A percentile compares a stretch with the other conserved stretches of the same genome.
Conservation (phyloP, 192 early-diverging fungal genomes). For the Backusella australiensis region DNA sequence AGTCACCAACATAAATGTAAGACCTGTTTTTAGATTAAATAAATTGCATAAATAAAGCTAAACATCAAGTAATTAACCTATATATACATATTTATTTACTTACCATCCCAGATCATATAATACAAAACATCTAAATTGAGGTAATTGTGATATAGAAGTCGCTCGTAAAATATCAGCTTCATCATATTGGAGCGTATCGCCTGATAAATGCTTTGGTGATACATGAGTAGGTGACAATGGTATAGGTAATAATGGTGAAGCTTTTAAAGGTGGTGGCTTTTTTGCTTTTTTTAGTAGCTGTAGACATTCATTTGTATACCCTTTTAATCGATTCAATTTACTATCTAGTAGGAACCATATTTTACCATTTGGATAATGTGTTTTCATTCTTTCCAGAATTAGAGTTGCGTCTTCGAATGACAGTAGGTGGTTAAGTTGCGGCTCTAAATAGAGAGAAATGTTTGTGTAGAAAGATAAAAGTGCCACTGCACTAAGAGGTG, state of each 20-base stretch:
- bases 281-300: slow-evolving; percentile 12
- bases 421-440: slow-evolving; percentile 17
- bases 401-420: slow-evolving; percentile 7
- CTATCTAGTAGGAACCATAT: slow-evolving; percentile 30
- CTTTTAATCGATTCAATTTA: slow-evolving; percentile 23
- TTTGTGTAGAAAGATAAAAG: slow-evolving; percentile 30
- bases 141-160: slow-evolving; percentile 20
- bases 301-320: slow-evolving; percentile 13
- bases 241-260: not conserved
- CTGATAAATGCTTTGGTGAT: not conserved
- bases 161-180: not conserved
- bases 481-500: slow-evolving; percentile 18
- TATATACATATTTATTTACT: not conserved
- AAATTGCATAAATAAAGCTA: not conserved
- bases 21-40: slow-evolving; percentile 19
- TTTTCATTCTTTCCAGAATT: slow-evolving; percentile 28
- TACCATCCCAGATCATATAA: slow-evolving; percentile 40
- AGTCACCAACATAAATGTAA: slow-evolving; percentile 29
- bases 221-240: not conserved
- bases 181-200: not conserved
- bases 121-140: slow-evolving; percentile 20
- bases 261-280: not conserved
- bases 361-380: slow-evolving; percentile 18
- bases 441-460: slow-evolving; percentile 27
- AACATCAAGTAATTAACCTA: not conserved